Base-by-base conservation (phyloP, 2,329 filamentous ascomycete species). In the Ascocoryne sarcoides region DNA sequence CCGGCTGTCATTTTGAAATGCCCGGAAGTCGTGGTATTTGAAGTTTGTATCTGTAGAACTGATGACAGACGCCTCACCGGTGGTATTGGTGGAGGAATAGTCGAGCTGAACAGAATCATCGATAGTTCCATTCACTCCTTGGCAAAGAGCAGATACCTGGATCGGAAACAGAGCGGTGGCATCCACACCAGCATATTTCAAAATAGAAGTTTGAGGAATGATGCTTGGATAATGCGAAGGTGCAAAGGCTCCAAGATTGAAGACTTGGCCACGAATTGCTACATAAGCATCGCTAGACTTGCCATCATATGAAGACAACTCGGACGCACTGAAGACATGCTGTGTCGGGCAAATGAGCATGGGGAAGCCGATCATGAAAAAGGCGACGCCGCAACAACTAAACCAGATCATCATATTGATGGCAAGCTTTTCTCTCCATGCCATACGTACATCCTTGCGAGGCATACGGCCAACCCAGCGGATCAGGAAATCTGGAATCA, bases 351-450 rank as follows among this genome's bases (percentile, higher is more conserved):
- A 98, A 56, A 98, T 87, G 48, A 96, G 65, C 51, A 72, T 67
- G 1, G 93, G 93, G 58, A 98, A 93, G 40, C 80, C 73, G 45
- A 96, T 73, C 56, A 96, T 87, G 70, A 98, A 84, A 69, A 98
- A 98, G 41, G 83, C 75, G 19, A 85, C 79, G 36, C 84, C 63
- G 12, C 66, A 68, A 65, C 90, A 96, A 59, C 74, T 76, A 42
- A 90, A 67, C 92, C 93, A 98, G 60, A 98, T 98, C 58, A 96
- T 74, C 61, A 98, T 71, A 68, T 98, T 98, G 72, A 98, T 98
- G 39, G 92, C 90, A 44, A 98, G 62, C 70, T 98, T 98, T 62
- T 98, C 92, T 58, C 92, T 76, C 92, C 92, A 98, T 1, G 92
- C 92, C 60, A 84, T 73, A 17, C 89, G 84, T 7, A 98, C 79